Conservation (phyloP, 768 basidiomycete species). For the Crucibulum laeve region DNA sequence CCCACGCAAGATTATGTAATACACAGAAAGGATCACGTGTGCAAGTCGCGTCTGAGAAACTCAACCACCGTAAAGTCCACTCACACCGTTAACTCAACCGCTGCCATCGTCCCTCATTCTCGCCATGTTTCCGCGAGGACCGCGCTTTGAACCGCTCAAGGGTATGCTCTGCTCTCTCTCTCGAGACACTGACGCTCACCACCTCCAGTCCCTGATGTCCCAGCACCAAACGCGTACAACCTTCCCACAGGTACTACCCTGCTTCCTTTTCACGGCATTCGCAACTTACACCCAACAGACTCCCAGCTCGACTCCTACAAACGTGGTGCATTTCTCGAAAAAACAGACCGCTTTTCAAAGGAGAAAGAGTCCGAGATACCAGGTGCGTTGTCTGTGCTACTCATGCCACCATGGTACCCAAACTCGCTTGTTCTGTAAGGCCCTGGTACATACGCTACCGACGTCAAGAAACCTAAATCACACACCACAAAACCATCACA, state of each 20-base stretch:
- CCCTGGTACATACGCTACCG: slow-evolving; percentile 1
- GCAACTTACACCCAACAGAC: slow-evolving; percentile 19
- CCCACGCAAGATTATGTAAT: too few relatives aligned
- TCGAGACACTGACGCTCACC: background rate
- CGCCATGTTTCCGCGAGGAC: slow-evolving; percentile 44
- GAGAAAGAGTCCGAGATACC: slow-evolving; percentile 35
- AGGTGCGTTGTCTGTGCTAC: slow-evolving; percentile 25
- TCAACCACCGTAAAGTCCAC: background rate
- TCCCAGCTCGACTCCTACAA: slow-evolving; percentile 49
- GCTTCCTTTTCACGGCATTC: background rate
- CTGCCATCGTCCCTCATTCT: background rate
- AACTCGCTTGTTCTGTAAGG: background rate
- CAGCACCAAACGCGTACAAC: slow-evolving; percentile 48
- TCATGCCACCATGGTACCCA: background rate
- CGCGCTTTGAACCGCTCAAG: slow-evolving; percentile 39
- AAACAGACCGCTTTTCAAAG: slow-evolving; percentile 44
- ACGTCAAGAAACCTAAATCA: slow-evolving; percentile 20
- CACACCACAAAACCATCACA: slow-evolving; percentile 12
- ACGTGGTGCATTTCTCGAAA: slow-evolving; percentile 55
- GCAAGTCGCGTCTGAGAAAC: background rate
- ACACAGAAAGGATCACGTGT: background rate
- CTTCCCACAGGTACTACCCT: slow-evolving; percentile 29
- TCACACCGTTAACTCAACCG: background rate
- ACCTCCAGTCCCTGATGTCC: slow-evolving; percentile 41
- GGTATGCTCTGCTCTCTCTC: slow-evolving; percentile 17